A percentile compares a stretch with the other conserved stretches of the same genome.
Evolutionary conservation across 768 basidiomycete species (phyloP).

Genomic region (Macrolepiota albuminosa): DNA sequence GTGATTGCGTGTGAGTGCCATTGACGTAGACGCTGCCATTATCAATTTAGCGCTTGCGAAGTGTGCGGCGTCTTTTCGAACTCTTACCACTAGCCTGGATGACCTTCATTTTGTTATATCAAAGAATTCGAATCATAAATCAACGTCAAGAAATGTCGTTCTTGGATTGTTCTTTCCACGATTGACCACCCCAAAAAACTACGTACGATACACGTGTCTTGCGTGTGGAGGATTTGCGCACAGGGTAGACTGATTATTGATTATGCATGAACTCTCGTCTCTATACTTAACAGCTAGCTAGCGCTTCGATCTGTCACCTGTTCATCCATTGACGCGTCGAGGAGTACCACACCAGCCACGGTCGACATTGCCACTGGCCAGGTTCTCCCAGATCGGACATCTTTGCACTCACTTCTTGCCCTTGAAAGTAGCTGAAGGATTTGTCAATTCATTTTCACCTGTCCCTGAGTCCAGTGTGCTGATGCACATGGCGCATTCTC

Average conservation of each 20-base stretch:
- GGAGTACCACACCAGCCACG: background rate
- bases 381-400: background rate
- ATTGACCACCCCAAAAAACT: background rate
- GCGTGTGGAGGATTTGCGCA: background rate
- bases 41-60: background rate
- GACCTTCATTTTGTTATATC: background rate
- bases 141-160: too few species aligned
- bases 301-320: background rate
- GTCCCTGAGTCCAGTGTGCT: background rate
- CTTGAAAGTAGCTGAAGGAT: background rate
- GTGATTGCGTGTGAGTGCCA: background rate
- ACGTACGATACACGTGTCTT: background rate
- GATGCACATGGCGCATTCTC: background rate
- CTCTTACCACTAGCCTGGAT: background rate
- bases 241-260: background rate
- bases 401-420: too few species aligned
- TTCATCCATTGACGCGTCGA: too few species aligned
- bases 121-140: background rate
- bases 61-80: background rate
- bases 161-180: background rate
- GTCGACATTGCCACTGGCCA: background rate
- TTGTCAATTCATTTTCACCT: background rate
- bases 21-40: background rate
- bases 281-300: too few species aligned
- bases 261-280: background rate